Conservation (phyloP, 805 yeast species). For the Vanderwaltozyma tropicalis region DNA sequence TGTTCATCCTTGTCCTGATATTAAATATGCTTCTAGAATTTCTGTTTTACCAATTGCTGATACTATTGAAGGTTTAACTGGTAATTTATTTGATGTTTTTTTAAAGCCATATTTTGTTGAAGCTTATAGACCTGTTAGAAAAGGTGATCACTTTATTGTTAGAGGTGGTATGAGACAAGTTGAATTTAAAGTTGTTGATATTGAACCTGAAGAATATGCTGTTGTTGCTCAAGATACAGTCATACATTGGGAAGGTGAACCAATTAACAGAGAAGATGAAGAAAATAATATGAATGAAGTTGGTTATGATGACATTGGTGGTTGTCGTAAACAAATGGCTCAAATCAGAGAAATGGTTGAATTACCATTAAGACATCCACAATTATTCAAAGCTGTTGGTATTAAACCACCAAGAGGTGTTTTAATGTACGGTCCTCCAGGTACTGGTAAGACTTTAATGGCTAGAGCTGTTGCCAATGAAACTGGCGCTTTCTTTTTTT, state of each 20-base stretch:
- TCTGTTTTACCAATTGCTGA: conserved; percentile 95
- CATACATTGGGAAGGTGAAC: conserved; percentile 98
- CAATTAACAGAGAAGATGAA: conserved; percentile 50
- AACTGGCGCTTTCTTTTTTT: conserved; percentile 96
- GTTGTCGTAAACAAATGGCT: conserved; percentile 98
- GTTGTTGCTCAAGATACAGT: conserved; percentile 97
- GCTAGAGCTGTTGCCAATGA: conserved; percentile 99
- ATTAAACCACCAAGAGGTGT: conserved; percentile 98
- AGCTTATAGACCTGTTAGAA: conserved; percentile 97
- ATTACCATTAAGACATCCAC: conserved; percentile 96
- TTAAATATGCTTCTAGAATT: conserved; percentile 91
- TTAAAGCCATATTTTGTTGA: conserved; percentile 97
- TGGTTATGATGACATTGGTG: conserved; percentile 98
- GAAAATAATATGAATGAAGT: conserved; percentile 94
- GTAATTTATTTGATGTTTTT: conserved; percentile 90
- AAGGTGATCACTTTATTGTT: conserved; percentile 91
- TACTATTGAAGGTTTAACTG: conserved; percentile 95
- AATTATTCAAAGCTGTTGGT: conserved; percentile 94
- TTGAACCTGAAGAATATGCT: conserved; percentile 94
- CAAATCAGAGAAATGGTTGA: conserved; percentile 98
- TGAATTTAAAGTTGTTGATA: conserved; percentile 96
- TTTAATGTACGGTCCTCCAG: conserved; percentile 97
- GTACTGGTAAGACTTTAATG: conserved; percentile 98
- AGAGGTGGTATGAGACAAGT: conserved; percentile 99
- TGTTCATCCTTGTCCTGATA: conserved; percentile 93